These are phyloP conservation scores for Pseudopithomyces maydicus DNA, from an alignment of 2,329 filamentous ascomycete species.

Conservation along the genomic window DNA sequence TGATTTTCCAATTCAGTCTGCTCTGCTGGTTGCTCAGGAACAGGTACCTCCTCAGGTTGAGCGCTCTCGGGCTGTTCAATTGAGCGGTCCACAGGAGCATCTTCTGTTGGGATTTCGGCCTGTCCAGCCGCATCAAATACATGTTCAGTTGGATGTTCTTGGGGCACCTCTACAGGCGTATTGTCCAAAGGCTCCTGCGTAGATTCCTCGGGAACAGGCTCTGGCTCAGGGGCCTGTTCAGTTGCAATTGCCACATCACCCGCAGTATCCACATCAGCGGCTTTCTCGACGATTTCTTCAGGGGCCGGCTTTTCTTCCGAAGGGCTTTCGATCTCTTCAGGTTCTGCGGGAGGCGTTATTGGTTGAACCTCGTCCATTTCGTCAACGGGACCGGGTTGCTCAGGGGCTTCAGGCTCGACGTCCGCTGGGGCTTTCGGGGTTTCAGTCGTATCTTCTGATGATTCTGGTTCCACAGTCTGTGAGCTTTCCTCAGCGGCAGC, in stretches of 20 bases:
- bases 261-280: not conserved
- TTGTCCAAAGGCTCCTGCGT: not conserved
- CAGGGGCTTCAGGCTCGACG: not conserved
- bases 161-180: not conserved
- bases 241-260: not conserved
- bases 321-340: constrained; percentile 4
- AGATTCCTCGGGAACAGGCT: not conserved
- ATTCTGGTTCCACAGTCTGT: no score
- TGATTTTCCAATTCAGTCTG: not conserved
- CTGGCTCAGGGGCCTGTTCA: not conserved
- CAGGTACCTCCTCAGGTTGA: not conserved
- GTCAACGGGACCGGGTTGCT: not conserved
- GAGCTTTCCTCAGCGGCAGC: not conserved
- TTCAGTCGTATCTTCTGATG: not conserved
- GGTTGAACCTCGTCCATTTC: constrained; percentile 18
- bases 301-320: not conserved
- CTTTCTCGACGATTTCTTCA: not conserved
- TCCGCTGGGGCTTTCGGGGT: not conserved
- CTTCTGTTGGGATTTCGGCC: not conserved
- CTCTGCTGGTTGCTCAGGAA: not conserved
- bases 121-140: not conserved
- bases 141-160: constrained; percentile 3
- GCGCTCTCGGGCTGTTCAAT: not conserved
- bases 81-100: not conserved
- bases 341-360: constrained; percentile 9